A percentile compares a stretch with the other conserved stretches of the same genome.
Conservation (phyloP, 768 basidiomycete genomes). For the Botryobasidium botryosum region DNA sequence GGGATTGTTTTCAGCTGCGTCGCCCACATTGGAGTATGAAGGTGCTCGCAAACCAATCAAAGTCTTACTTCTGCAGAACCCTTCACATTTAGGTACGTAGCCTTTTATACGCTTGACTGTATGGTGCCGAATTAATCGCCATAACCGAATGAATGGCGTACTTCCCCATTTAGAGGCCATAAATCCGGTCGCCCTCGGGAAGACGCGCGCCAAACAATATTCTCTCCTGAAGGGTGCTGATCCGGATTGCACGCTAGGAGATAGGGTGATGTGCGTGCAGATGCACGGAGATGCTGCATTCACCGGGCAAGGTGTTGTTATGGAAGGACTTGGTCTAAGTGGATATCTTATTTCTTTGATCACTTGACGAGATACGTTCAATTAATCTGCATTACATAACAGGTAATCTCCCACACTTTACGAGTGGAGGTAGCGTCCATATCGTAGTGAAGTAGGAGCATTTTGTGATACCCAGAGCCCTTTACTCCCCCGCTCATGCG, state of each 20-base stretch:
- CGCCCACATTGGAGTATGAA: constrained; percentile 42
- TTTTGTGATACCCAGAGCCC: neutral
- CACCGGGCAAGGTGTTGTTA: constrained; percentile 77
- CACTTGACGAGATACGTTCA: neutral
- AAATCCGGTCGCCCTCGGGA: constrained; percentile 74
- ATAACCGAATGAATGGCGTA: neutral
- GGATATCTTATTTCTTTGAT: constrained; percentile 17
- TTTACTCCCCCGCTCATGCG: too few relatives aligned
- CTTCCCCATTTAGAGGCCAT: constrained; percentile 44
- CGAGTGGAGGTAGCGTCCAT: constrained; percentile 79
- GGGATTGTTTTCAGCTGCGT: constrained; percentile 35
- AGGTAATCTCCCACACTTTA: constrained; percentile 84
- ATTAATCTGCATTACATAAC: neutral
- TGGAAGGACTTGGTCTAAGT: constrained; percentile 78
- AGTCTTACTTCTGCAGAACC: constrained; percentile 64
- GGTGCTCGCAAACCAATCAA: constrained; percentile 36
- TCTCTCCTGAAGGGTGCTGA: constrained; percentile 50
- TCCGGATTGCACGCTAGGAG: constrained; percentile 32
- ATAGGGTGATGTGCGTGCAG: constrained; percentile 74
- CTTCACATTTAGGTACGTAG: constrained; percentile 48
- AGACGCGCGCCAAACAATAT: constrained; percentile 82
- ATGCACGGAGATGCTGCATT: constrained; percentile 88
- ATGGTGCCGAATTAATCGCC: neutral
- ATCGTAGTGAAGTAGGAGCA: constrained; percentile 68
- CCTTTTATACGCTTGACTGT: neutral